Conservation (phyloP, 768 basidiomycete species). For the Mycena pura region DNA sequence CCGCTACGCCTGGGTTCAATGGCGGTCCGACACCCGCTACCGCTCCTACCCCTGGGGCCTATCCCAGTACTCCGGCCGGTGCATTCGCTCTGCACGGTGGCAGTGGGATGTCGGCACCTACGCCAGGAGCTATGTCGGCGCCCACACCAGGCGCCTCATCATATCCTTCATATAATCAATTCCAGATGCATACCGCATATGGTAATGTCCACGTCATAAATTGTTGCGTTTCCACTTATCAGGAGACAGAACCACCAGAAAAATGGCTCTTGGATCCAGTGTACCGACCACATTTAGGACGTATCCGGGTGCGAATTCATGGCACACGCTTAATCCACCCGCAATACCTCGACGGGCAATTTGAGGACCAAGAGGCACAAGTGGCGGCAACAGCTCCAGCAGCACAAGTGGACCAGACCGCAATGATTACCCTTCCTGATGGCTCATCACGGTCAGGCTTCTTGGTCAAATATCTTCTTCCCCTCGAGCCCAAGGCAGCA, state of each 20-base stretch:
- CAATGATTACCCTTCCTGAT: constrained; percentile 39
- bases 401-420: constrained; percentile 44
- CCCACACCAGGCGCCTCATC: constrained; percentile 48
- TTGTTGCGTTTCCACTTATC: constrained; percentile 6
- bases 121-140: constrained; percentile 46
- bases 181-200: constrained; percentile 23
- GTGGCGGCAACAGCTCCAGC: constrained; percentile 41
- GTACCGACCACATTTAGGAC: constrained; percentile 35
- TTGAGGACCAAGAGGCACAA: constrained; percentile 38
- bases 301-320: constrained; percentile 47
- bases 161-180: constrained; percentile 21
- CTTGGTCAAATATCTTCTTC: constrained; percentile 48
- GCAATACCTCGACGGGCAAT: constrained; percentile 44
- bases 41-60: constrained; percentile 29
- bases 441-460: constrained; percentile 41
- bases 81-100: constrained; percentile 30
- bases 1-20: constrained; percentile 46
- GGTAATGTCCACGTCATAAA: constrained; percentile 3
- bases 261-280: constrained; percentile 50
- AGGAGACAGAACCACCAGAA: constrained; percentile 39
- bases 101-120: constrained; percentile 38
- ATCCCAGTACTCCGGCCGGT: constrained; percentile 23
- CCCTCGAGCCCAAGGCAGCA: constrained; percentile 44
- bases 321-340: constrained; percentile 40
- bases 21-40: constrained; percentile 41